phyloP scores from a whole-genome alignment of 2,329 filamentous ascomycete genomes.

The Aspergillus pseudonomiae region DNA sequence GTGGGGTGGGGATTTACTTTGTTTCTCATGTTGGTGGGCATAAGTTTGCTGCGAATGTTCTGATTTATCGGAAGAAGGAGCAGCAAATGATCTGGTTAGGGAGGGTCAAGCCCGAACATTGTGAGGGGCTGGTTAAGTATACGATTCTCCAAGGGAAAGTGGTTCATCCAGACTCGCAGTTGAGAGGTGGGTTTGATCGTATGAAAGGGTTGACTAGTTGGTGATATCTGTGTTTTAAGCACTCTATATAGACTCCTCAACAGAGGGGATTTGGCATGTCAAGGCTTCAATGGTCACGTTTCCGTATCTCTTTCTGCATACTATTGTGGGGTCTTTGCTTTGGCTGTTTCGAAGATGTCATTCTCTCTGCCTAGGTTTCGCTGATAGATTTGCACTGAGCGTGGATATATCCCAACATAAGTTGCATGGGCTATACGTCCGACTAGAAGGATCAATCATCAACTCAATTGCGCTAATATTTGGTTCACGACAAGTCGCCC shows the following conservation, averaged over 20 bases:
- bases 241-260: not conserved
- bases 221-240: constrained; percentile 17
- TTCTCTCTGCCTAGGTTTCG: not conserved
- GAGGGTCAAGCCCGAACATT: constrained; percentile 79
- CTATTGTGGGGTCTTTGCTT: too few species aligned
- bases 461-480: too few species aligned
- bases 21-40: constrained; percentile 92
- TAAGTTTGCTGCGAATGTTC: constrained; percentile 89
- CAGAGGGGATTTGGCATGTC: too few species aligned
- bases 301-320: not conserved
- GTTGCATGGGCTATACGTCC: too few species aligned
- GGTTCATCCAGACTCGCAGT: constrained; percentile 78
- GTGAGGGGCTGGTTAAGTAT: constrained; percentile 82
- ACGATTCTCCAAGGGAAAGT: constrained; percentile 88
- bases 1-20: constrained; percentile 87
- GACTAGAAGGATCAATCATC: too few species aligned
- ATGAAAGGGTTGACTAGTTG: constrained; percentile 70
- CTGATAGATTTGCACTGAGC: not conserved
- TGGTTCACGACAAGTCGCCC: too few species aligned
- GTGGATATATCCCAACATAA: too few species aligned
- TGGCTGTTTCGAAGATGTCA: too few species aligned
- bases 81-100: constrained; percentile 74
- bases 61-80: constrained; percentile 71
- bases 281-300: not conserved
- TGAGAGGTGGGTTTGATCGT: constrained; percentile 83